Base-by-base conservation (phyloP, 805 yeast species). In the Brettanomyces nanus region DNA sequence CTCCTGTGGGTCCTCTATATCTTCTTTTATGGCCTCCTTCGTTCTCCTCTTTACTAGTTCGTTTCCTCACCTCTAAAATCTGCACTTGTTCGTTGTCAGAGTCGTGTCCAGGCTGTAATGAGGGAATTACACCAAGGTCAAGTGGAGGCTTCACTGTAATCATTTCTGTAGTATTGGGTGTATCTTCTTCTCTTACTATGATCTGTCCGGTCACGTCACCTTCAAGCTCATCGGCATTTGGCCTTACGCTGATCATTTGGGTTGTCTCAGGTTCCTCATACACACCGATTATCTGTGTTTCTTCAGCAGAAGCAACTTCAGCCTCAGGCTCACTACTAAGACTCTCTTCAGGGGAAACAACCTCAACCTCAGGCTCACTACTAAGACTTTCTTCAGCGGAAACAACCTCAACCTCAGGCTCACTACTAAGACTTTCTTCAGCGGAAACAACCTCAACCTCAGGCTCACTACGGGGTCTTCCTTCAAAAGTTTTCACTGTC, bases 81-180 rank as follows among this genome's bases (percentile, higher is more conserved):
- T 33, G 36, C 13, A 21, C 15, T 10, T 31, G 17, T 10, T 33
- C 29, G n/a, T 33, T 19, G 21, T 33, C 33, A 17, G 38, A 28
- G 20, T 7, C 37, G 31, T 15, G 34, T 35, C 5, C 28, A 13
- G 33, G 28, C 25, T 20, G 19, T 26, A 22, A 31, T 20, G 19
- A 21, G 19, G 25, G 33, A 0, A 22, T 28, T 7, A 25, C 26
- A 5, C 35, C 41, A 5, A 33, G 35, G 10, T 19, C 25, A 6
- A 18, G 33, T 11, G n/a, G 41, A 14, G 35, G 17, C 28, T 23
- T 40, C 14, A 42, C 39, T 18, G 19, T 31, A n/a, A 42, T 33
- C 13, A 29, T 23, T 13, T 23, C 27, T 9, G 13, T 23, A 9
- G 27, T 9, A 13, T n/a, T 28, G 17, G 30, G n/a, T 10, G 17